Evolutionary conservation across 352 stramenopile species (phyloP), one percentile per base, ranked within the genome.

Genomic region (Globisporangium parvum): DNA sequence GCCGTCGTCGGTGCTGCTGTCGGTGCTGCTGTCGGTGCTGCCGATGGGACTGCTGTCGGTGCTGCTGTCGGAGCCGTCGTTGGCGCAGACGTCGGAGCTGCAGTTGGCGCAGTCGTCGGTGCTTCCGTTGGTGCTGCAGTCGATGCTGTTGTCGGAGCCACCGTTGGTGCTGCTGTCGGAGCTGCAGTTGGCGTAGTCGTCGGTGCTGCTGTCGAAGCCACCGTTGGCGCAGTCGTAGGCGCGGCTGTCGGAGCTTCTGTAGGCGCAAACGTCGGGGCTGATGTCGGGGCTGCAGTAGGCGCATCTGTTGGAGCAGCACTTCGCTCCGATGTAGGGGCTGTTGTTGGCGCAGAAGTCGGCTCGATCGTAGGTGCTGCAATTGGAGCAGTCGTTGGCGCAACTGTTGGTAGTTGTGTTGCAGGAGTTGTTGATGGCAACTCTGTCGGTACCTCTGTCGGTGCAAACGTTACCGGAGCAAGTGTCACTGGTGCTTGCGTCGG

Each of bases 1-100:
- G 6, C 31, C 8, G 10, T 9, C 11, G 31, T 37, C 31, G 41
- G 41, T 23, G 41, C 41, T 20, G 18, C 2, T 18, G 41, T 47
- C 5, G 14, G 41, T 21, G 14, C 17, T 23, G 41, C 41, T 24
- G 37, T 57, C 47, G n/a, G 28, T 33, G 4, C 28, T 33, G 28
- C 28, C 4, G 28, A 10, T 33, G 28, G 28, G 3, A 33, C 28
- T 3, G 28, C 9, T n/a, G n/a, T n/a, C n/a, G n/a, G 28, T 33
- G 28, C 3, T 33, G 28, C 55, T 18, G 62, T 54, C n/a, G 57
- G 17, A 17, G 57, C 55, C 15, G 62, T 54, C 12, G 42, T 20
- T 6, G 42, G 42, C 3, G 42, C 42, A 6, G 42, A 28, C 1
- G 42, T 48, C 28, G 42, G 42, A 48, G 18, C 42, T 9, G 9